Base-by-base conservation (phyloP, 441 rosid genomes). In the Euphorbia schlechtendalii region DNA sequence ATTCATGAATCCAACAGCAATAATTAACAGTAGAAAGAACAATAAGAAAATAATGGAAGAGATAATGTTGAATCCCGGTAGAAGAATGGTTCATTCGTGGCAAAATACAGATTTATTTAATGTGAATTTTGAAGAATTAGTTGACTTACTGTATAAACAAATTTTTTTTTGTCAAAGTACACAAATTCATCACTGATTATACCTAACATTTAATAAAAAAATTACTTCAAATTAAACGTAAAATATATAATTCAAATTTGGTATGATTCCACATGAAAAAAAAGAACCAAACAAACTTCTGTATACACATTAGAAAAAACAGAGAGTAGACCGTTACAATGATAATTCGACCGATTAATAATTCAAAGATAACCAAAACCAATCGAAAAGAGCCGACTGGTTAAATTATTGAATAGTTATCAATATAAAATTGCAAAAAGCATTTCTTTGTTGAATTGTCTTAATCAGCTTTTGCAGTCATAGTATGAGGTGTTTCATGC, bases 311-410 rank as follows among this genome's bases (percentile, higher is more conserved):
- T 14, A 43, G 14, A 43, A 43, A 11, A 11, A 11, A 17, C n/a
- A n/a, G n/a, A n/a, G n/a, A n/a, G n/a, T n/a, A n/a, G n/a, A n/a
- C n/a, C n/a, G n/a, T n/a, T n/a, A n/a, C n/a, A n/a, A n/a, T n/a
- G n/a, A n/a, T n/a, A n/a, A n/a, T n/a, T n/a, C n/a, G 14, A 3
- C 2, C 14, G 48, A 43, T 43, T 43, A 5, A 43, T 43, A 4
- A 41, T 60, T 41, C 18, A 40, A 59, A 14, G 28, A 60, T 60
- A 21, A 59, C 25, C 20, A 21, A 59, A 59, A 59, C 15, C 59
- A 27, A 22, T 22, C 15, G 10, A 46, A 38, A 41, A 40, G 25
- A 8, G 12, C 46, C 27, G 20, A 36, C 46, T 58, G 20, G 20
- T 32, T 34, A 34, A 20, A 18, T 17, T 3, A 34, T 10, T 10